Evolutionary conservation across 805 yeast genomes (phyloP), one percentile per base, ranked within the genome.

Genomic region (Limtongia smithiae): DNA sequence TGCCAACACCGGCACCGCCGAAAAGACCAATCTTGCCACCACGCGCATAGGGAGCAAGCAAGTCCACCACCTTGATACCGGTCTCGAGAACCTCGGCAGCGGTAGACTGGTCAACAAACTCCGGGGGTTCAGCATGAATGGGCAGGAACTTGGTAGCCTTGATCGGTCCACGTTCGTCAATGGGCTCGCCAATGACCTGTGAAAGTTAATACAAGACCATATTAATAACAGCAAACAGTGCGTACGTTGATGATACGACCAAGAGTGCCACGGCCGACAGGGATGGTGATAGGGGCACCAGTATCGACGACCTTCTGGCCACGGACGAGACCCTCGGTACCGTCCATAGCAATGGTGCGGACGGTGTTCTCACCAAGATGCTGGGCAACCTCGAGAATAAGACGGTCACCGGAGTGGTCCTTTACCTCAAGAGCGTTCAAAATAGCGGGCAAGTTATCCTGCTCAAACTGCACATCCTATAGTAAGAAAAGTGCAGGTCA

Each of bases 1-100:
- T 91, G 79, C 98, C 98, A 86, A 91, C 98, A 91, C 98, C 98
- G 76, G 98, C 98, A 91, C 98, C 98, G 81, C 98, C 98, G 85
- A 91, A 91, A 71, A 91, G 83, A 84, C 98, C 98, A 88, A 91
- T 91, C 84, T 91, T 91, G 87, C 98, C 98, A 87, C 98, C 98
- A 87, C 97, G 89, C 72, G 98, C 97, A 81, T 91, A 91, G 66
- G 98, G 98, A 66, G 98, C 98, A 65, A 91, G 82, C 71, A 91
- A 81, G 74, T 91, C 98, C 78, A 91, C 98, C 75, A 91, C 98
- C 83, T 91, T 91, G 74, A 91, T 91, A 88, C 98, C 85, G 62
- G 98, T 91, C 80, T 90, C 98, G 71, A 93, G 83, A 68, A 93
- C 90, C 82, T 93, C 97, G 61, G 98, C 97, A 64, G 82, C 76